A percentile compares a stretch with the other conserved stretches of the same genome.
Evolutionary conservation across 352 stramenopile species (phyloP).

Genomic region (Phytophthora podocarpi): DNA sequence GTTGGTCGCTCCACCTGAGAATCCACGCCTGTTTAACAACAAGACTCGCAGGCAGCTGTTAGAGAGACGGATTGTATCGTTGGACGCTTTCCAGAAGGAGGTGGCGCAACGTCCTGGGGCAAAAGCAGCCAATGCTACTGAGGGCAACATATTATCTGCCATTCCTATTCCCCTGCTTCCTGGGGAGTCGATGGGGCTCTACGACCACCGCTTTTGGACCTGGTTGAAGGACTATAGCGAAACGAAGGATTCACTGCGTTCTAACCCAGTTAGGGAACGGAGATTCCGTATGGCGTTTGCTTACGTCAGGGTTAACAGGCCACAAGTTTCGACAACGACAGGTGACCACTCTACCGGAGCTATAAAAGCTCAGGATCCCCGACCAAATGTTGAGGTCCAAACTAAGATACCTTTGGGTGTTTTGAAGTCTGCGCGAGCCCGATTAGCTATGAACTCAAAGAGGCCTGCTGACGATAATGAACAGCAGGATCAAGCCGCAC

Average conservation of each 20-base stretch:
- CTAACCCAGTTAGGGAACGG: constrained; percentile 18
- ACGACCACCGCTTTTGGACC: constrained; percentile 33
- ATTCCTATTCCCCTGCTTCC: constrained; percentile 32
- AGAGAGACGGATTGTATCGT: constrained; percentile 22
- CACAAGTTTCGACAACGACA: not conserved
- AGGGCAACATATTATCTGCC: not conserved
- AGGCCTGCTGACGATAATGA: constrained; percentile 1
- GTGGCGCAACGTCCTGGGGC: not conserved
- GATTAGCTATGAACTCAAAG: constrained; percentile 11
- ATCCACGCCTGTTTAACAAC: constrained; percentile 3
- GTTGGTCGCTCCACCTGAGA: constrained; percentile 8
- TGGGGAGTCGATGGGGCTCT: constrained; percentile 33
- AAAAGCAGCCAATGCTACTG: not conserved
- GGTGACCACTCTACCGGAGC: not conserved
- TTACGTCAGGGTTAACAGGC: constrained; percentile 17
- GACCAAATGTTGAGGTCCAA: constrained; percentile 3
- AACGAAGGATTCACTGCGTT: constrained; percentile 26
- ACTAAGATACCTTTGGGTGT: constrained; percentile 10
- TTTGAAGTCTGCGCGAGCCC: constrained; percentile 13
- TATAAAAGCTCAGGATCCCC: not conserved
- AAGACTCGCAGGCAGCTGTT: constrained; percentile 24
- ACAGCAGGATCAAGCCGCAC: not conserved
- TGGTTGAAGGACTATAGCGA: constrained; percentile 25
- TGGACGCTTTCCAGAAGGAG: constrained; percentile 23
- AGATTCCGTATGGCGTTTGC: constrained; percentile 32